Evolutionary conservation across 192 early-diverging fungal species (phyloP), one percentile per base, ranked within the genome.

Genomic region (Entomortierella lignicola): DNA sequence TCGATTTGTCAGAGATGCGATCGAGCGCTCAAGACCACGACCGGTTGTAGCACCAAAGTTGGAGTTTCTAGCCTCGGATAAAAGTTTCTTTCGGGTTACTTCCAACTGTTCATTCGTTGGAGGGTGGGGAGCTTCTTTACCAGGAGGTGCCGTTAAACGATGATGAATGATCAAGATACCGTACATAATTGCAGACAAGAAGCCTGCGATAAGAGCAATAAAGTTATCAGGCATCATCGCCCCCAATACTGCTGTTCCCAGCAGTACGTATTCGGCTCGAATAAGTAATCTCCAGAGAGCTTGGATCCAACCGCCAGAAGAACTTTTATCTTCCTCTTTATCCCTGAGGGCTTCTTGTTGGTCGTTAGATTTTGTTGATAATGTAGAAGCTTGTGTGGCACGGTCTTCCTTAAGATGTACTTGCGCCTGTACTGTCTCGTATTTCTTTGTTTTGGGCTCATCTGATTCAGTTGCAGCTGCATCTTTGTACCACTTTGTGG

Each of bases 161-260:
- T 68, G 55, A 10, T 44, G 54, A 15, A 77, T 29, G 26, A 77
- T 7, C 25, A 77, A 44, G 32, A 51, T 30, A 0, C 66, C 73
- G 52, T 77, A 77, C 20, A 69, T 41, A 8, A 69, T 26, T 6
- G 73, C 73, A 43, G 73, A 77, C 12, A 69, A 23, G 47, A 77
- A 69, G 4, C 73, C 73, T 8, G 55, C 61, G 29, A 60, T 64
- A 37, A 77, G 61, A 18, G 66, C 73, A 23, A 56, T 25, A 17
- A 61, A 1, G 25, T 68, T 69, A 18, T 77, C 73, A 17, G 73
- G 73, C 66, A 69, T 66, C 65, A 77, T 68, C 4, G 66, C 73
- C 1, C 73, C 73, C 53, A 77, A 48, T 27, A 77, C 73, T 0
- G 73, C 73, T 0, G 73, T 69, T 5, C 73, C 66, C 4, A 77